phyloP scores from a whole-genome alignment of 192 early-diverging fungal species.

The Spinellus fusiger region DNA sequence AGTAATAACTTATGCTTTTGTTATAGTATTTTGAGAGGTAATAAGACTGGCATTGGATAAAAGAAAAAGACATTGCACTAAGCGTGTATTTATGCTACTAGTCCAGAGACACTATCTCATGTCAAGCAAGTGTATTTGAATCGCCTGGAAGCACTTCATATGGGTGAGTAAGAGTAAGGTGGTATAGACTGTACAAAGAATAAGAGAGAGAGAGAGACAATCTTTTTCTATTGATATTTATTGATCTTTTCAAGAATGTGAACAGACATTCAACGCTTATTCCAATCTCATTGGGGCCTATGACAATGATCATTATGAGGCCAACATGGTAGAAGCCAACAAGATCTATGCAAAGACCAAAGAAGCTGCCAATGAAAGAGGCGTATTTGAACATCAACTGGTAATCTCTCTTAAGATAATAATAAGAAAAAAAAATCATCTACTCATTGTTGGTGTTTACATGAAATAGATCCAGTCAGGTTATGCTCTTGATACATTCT shows the following conservation, averaged over 20 bases:
- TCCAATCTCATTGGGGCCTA: constrained; percentile 57
- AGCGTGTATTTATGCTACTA: too few species aligned
- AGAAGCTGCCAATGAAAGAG: constrained; percentile 33
- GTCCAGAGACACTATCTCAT: too few species aligned
- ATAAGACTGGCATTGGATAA: too few species aligned
- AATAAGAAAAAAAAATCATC: not conserved
- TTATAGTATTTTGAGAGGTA: too few species aligned
- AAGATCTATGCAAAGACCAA: constrained; percentile 37
- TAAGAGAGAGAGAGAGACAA: too few species aligned
- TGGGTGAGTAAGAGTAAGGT: too few species aligned
- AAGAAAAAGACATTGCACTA: too few species aligned
- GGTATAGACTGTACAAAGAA: too few species aligned
- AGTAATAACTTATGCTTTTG: too few species aligned
- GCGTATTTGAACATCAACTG: constrained; percentile 47
- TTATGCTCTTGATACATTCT: constrained; percentile 39
- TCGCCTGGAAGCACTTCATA: constrained; percentile 38
- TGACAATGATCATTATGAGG: constrained; percentile 50
- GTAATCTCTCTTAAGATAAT: constrained; percentile 23
- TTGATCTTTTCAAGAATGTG: constrained; percentile 36
- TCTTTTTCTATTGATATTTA: constrained; percentile 18
- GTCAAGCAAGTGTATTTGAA: constrained; percentile 35
- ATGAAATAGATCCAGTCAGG: constrained; percentile 12
- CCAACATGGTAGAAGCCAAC: constrained; percentile 42
- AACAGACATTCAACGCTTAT: constrained; percentile 55
- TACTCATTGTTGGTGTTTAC: constrained; percentile 1